Base-by-base conservation (phyloP, 2,329 filamentous ascomycete species). In the Colletotrichum falcatum region DNA sequence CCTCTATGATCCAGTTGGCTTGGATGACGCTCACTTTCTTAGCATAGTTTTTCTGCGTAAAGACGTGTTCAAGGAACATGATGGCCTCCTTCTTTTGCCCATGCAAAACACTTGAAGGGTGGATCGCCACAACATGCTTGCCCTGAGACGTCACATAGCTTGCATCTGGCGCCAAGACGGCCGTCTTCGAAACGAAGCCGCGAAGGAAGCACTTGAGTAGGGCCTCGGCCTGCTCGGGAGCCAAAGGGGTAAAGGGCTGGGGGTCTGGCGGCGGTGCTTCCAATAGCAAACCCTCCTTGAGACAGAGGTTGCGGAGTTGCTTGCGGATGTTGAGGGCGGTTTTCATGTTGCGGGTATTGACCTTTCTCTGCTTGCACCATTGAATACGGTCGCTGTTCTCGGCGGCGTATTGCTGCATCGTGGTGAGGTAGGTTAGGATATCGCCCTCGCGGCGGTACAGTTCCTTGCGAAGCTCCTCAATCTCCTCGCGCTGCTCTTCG, bases 1-100 rank as follows among this genome's bases (percentile, higher is more conserved):
- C 84, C 73, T 88, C 85, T 0, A 83, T 78, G 20, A 91, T 87
- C 89, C 89, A 91, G 33, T 84, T 80, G 0, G 86, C 87, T 70
- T 89, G 86, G 20, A 91, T 85, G 1, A 84, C 85, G 78, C 88
- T 90, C 70, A 91, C 89, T 77, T 89, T 91, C 77, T 90, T 91
- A 0, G 87, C 89, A 70, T 91, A 91, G 74, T 88, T 91, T 79
- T 90, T 90, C 64, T 86, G 86, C 1, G 90, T 92, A 74, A 87
- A 91, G 0, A 91, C 88, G 73, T 91, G 87, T 73, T 92, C 89
- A 12, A 91, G 77, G 72, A 91, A 92, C 89, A 92, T 89, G 76
- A 92, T 90, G 5, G 89, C 89, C 78, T 91, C 89, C 75, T 84
- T 86, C 79, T 90, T 91, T 74, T 86, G 84, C 0, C 89, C 89